Evolutionary conservation across 2,329 filamentous ascomycete species (phyloP).

Genomic region (Ramularia collo-cygni): DNA sequence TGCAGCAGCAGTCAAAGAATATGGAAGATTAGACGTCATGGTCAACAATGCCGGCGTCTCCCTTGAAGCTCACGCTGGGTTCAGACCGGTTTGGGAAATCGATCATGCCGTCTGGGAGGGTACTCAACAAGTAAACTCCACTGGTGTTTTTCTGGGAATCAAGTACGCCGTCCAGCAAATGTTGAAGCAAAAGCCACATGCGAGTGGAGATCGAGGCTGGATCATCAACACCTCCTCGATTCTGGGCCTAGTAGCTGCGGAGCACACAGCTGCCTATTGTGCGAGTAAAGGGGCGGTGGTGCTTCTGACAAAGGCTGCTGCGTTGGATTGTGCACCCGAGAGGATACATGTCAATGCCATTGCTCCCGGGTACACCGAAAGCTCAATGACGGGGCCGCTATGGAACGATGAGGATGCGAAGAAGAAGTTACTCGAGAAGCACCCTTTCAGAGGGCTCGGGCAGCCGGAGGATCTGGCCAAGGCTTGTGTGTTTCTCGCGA

Average conservation of each 20-base stretch:
- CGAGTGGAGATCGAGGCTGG: slow-evolving; percentile 41
- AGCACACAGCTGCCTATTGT: slow-evolving; percentile 26
- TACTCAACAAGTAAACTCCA: slow-evolving; percentile 32
- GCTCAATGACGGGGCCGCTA: slow-evolving; percentile 17
- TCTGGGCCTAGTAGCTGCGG: slow-evolving; percentile 38
- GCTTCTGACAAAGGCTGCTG: slow-evolving; percentile 22
- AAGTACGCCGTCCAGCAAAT: slow-evolving; percentile 46
- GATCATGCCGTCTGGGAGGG: slow-evolving; percentile 15
- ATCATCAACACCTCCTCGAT: slow-evolving; percentile 46
- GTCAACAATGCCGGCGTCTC: slow-evolving; percentile 14
- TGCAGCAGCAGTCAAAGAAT: slow-evolving; percentile 15
- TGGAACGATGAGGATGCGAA: slow-evolving; percentile 19
- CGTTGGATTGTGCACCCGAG: slow-evolving; percentile 24
- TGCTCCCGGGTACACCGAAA: slow-evolving; percentile 23
- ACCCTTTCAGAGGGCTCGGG: slow-evolving; percentile 31
- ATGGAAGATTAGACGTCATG: slow-evolving; percentile 17
- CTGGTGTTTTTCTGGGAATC: slow-evolving; percentile 36
- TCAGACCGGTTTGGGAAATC: slow-evolving; percentile 16
- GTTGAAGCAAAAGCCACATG: slow-evolving; percentile 40
- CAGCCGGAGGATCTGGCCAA: slow-evolving; percentile 37
- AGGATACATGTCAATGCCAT: slow-evolving; percentile 26
- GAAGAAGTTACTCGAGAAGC: slow-evolving; percentile 23
- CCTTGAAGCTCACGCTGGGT: slow-evolving; percentile 14
- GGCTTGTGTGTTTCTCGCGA: slow-evolving; percentile 41
- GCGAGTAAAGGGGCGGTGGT: slow-evolving; percentile 24